Evolutionary conservation across 2,329 filamentous ascomycete genomes (phyloP).

Genomic region (Pseudomassariella vexata): DNA sequence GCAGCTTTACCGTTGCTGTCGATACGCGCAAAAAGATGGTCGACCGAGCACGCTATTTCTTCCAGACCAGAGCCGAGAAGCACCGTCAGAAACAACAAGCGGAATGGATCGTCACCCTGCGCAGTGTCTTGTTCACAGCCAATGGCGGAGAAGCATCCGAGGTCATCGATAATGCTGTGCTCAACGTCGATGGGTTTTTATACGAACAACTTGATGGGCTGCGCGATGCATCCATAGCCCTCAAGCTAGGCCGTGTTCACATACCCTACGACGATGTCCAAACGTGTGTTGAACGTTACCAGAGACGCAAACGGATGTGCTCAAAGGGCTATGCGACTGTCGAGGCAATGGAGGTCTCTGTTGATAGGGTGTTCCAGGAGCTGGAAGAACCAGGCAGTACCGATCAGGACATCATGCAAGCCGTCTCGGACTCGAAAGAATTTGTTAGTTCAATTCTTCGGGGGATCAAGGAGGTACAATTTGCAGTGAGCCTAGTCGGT

Average conservation of each 20-base stretch:
- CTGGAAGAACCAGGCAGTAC: constrained; percentile 61
- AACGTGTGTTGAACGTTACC: constrained; percentile 53
- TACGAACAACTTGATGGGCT: constrained; percentile 82
- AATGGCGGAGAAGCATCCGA: constrained; percentile 81
- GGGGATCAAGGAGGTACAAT: constrained; percentile 93
- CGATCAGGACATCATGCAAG: constrained; percentile 66
- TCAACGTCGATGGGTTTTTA: constrained; percentile 88
- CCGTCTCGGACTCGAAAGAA: constrained; percentile 87
- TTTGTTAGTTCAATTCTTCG: constrained; percentile 85
- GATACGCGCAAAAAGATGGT: constrained; percentile 90
- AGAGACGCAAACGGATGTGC: constrained; percentile 34
- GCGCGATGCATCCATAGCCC: constrained; percentile 79
- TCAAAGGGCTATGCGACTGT: constrained; percentile 26
- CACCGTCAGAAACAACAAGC: constrained; percentile 64
- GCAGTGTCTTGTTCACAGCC: constrained; percentile 83
- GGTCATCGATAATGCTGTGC: constrained; percentile 76
- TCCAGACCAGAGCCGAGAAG: constrained; percentile 63
- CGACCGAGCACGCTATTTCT: constrained; percentile 82
- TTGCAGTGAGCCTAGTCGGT: constrained; percentile 86
- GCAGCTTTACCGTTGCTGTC: constrained; percentile 77
- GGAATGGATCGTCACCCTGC: constrained; percentile 86
- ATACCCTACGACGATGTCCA: constrained; percentile 84
- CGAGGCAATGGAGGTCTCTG: constrained; percentile 54
- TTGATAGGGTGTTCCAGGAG: constrained; percentile 71
- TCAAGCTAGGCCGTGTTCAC: constrained; percentile 87